Conservation (phyloP, 768 basidiomycete species). For the Hortiboletus campestris region DNA sequence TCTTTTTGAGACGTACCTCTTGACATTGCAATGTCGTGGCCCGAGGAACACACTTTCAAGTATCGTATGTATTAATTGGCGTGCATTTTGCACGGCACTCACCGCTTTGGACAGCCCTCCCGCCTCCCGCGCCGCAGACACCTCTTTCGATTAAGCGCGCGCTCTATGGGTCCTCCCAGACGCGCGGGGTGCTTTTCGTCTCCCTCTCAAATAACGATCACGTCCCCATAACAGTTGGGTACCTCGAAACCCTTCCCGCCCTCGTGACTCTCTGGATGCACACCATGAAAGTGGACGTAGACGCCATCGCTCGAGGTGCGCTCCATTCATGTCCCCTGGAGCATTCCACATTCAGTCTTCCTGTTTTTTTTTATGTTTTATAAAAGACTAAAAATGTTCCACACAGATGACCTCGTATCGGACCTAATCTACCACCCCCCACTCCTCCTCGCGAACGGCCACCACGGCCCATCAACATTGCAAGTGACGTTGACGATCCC, state of each 20-base stretch:
- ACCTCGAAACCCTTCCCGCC: conserved; percentile 94
- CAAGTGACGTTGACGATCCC: conserved; percentile 74
- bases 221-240: conserved; percentile 46
- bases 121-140: conserved; percentile 39
- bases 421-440: conserved; percentile 57
- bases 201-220: conserved; percentile 57
- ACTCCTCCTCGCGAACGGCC: conserved; percentile 23
- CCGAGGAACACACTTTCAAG: conserved; percentile 46
- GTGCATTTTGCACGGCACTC: not conserved
- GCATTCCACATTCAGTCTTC: not conserved
- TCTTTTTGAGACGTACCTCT: conserved; percentile 36
- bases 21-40: conserved; percentile 59
- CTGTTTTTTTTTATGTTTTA: too few species aligned
- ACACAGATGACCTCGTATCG: conserved; percentile 59
- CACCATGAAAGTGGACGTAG: conserved; percentile 56
- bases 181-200: conserved; percentile 68
- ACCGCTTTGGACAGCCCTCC: conserved; percentile 33
- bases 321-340: not conserved
- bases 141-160: conserved; percentile 64
- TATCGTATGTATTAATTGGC: conserved; percentile 47
- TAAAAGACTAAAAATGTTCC: too few species aligned
- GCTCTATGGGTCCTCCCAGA: conserved; percentile 73
- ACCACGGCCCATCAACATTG: conserved; percentile 57
- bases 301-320: conserved; percentile 49
- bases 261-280: conserved; percentile 86